phyloP scores from a whole-genome alignment of 768 basidiomycete genomes.

The Punctularia strigosozonata region DNA sequence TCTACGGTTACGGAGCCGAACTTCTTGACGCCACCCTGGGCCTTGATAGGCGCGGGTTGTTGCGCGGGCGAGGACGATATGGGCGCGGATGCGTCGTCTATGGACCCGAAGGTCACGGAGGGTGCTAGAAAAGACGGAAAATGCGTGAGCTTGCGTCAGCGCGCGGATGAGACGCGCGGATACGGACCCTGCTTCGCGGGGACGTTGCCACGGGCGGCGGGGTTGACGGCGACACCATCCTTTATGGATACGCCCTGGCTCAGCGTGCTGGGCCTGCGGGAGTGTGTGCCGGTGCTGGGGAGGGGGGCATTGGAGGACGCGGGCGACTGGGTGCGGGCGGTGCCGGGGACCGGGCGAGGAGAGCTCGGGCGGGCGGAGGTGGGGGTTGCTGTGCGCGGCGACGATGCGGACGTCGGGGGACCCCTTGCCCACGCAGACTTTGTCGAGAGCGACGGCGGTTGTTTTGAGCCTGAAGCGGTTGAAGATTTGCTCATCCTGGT shows the following conservation, averaged over 20 bases:
- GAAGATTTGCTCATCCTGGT: slow-evolving; percentile 90
- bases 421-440: slow-evolving; percentile 90
- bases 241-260: slow-evolving; percentile 57
- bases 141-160: too few relatives aligned
- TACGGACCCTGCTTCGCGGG: too few relatives aligned
- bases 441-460: slow-evolving; percentile 58
- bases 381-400: too few relatives aligned
- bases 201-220: too few relatives aligned
- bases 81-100: slow-evolving; percentile 67
- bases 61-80: slow-evolving; percentile 79
- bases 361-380: too few relatives aligned
- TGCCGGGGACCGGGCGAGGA: slow-evolving; percentile 26
- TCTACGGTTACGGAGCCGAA: slow-evolving; percentile 66
- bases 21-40: slow-evolving; percentile 65
- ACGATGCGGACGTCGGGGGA: too few relatives aligned
- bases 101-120: slow-evolving; percentile 80
- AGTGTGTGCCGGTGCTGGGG: slow-evolving; percentile 46
- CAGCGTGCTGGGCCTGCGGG: slow-evolving; percentile 67
- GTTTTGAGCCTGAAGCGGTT: slow-evolving; percentile 61
- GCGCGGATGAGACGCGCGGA: too few relatives aligned
- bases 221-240: slow-evolving; percentile 74
- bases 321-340: slow-evolving; percentile 72
- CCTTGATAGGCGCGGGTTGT: slow-evolving; percentile 45
- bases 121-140: slow-evolving; percentile 41
- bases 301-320: slow-evolving; percentile 38